Evolutionary conservation across 106 monocot genomes (phyloP), one percentile per base, ranked within the genome.

Genomic region (Allium cepa): DNA sequence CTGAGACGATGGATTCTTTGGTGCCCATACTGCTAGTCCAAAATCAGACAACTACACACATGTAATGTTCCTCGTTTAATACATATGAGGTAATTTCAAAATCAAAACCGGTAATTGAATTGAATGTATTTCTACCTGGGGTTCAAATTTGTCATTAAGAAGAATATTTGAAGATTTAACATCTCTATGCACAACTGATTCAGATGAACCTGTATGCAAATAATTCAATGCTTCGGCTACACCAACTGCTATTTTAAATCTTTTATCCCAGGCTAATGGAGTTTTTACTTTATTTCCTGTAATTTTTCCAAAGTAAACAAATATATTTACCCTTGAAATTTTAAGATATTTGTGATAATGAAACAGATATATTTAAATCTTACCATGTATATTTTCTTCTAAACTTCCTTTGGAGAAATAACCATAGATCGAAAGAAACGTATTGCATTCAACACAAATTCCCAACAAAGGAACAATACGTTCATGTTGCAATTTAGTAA

Each of bases 81-180:
- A 36, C 5, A 2, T 36, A 36, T 36, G 36, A 36, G 36, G 36
- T 36, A 36, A 36, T 36, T 36, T 36, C 4, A 5, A 36, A 36
- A 36, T 1, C 3, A 3, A 36, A 36, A 36, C 36, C 3, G 36
- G 36, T 36, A 36, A 36, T 1, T 36, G 36, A 36, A 4, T 1
- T 4, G 36, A 36, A 36, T 36, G 36, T 36, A 36, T 4, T 5
- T 0, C 45, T 55, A 92, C 96, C 86, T 82, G 80, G 18, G 92
- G 79, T 45, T 86, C 83, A 50, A 74, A 84, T 46, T 97, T 80
- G 45, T 92, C 82, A 8, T 73, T 73, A 26, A 97, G 80, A 62
- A 97, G 96, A 60, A 97, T 89, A 69, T 97, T 97, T 8, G 92
- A 92, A 22, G 96, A 97, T 72, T 97, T 97, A 56, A 97, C 76